Percentiles rank a stretch among this genome's conserved stretches.
These are phyloP conservation scores for Eucalyptus sideroxylon DNA, from an alignment of 345 rosid genomes.

Conservation along the genomic window DNA sequence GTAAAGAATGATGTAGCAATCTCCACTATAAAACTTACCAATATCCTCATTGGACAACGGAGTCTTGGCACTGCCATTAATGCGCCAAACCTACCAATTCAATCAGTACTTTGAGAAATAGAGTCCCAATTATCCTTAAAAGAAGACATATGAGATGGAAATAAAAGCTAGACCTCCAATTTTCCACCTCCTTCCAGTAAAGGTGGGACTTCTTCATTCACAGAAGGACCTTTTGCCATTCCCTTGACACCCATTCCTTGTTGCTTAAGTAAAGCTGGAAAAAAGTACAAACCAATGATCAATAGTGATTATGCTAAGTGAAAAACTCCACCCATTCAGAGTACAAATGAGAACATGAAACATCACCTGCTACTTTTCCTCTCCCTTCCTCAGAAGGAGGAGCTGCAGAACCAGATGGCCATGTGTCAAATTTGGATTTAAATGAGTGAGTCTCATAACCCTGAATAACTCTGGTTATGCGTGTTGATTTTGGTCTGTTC, in stretches of 20 bases:
- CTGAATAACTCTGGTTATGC: slow-evolving; percentile 73
- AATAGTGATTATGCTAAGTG: background rate
- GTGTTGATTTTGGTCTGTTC: slow-evolving; percentile 79
- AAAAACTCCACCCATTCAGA: slow-evolving; percentile 9
- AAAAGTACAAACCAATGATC: slow-evolving; percentile 1
- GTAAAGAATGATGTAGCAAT: slow-evolving; percentile 88
- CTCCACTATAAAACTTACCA: slow-evolving; percentile 88
- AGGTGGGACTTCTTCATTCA: slow-evolving; percentile 84
- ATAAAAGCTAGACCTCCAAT: slow-evolving; percentile 60
- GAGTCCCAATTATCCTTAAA: background rate
- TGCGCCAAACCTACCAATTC: slow-evolving; percentile 67
- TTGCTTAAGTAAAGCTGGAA: slow-evolving; percentile 84
- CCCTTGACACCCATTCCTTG: slow-evolving; percentile 94
- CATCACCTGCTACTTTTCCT: slow-evolving; percentile 95
- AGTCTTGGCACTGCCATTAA: slow-evolving; percentile 72
- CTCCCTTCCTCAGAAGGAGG: slow-evolving; percentile 92
- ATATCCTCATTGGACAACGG: slow-evolving; percentile 57
- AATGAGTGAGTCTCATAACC: slow-evolving; percentile 88
- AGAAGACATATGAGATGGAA: background rate
- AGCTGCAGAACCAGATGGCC: slow-evolving; percentile 77
- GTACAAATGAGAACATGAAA: background rate
- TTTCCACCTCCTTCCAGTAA: slow-evolving; percentile 95
- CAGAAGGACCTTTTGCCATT: slow-evolving; percentile 50
- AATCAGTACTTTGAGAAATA: background rate
- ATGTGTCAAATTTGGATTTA: slow-evolving; percentile 85